Conservation (phyloP, 139 green algal species). For the Nannochloris sp. region DNA sequence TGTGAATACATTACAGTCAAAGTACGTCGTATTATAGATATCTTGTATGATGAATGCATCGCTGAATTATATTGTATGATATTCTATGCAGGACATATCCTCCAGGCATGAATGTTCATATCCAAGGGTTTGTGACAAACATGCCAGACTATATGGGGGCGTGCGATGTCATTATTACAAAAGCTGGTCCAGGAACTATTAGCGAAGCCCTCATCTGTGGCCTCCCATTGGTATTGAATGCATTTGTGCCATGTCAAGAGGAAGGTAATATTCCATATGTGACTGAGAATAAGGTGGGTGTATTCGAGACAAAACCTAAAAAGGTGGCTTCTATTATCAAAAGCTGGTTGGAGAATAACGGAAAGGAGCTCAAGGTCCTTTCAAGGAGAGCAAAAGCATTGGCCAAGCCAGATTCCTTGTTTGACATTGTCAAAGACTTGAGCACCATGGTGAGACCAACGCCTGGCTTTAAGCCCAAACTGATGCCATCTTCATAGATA, state of each 20-base stretch:
- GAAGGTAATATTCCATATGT: conserved; percentile 95
- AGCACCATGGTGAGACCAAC: neutral
- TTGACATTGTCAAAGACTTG: conserved; percentile 58
- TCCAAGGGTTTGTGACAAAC: conserved; percentile 86
- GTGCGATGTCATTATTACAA: conserved; percentile 69
- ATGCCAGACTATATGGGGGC: conserved; percentile 88
- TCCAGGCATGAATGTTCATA: conserved; percentile 26
- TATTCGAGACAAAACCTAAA: conserved; percentile 25
- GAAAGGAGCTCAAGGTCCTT: conserved; percentile 44
- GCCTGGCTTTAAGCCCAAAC: neutral
- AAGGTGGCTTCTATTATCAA: conserved; percentile 29
- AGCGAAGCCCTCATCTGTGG: conserved; percentile 90
- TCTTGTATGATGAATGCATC: too few species aligned
- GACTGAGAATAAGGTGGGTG: conserved; percentile 36
- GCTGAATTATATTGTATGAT: neutral
- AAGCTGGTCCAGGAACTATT: conserved; percentile 89
- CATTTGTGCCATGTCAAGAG: conserved; percentile 92
- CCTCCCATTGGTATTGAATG: conserved; percentile 93
- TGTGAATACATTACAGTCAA: conserved; percentile 41
- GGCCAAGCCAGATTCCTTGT: conserved; percentile 52
- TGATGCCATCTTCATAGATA: neutral
- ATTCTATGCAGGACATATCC: conserved; percentile 5
- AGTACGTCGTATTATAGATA: neutral
- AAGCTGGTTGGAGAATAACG: conserved; percentile 43
- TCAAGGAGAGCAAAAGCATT: conserved; percentile 36